Evolutionary conservation across 2,329 filamentous ascomycete genomes (phyloP).

Genomic region (Aspergillus sp.): DNA sequence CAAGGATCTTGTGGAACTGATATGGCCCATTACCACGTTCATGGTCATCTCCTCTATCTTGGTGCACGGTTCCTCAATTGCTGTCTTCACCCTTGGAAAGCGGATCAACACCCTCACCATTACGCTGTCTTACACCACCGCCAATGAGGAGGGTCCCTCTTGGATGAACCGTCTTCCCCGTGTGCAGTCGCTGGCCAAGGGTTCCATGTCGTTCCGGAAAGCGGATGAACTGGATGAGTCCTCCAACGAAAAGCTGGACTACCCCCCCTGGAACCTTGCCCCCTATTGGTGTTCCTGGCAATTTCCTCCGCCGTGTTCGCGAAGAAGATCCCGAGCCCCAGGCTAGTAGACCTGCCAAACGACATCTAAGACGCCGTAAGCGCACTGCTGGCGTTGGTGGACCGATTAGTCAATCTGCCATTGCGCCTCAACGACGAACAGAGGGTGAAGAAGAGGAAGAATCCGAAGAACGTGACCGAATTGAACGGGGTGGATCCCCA

Average conservation of each 20-base stretch:
- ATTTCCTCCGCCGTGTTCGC: conserved; percentile 73
- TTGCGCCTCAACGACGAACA: conserved; percentile 57
- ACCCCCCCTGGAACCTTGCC: conserved; percentile 69
- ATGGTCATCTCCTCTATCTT: conserved; percentile 91
- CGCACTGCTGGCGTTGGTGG: conserved; percentile 78
- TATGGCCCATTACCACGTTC: conserved; percentile 95
- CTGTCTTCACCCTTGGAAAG: conserved; percentile 95
- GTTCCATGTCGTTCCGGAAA: conserved; percentile 67
- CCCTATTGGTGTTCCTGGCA: conserved; percentile 65
- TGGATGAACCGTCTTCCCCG: conserved; percentile 94
- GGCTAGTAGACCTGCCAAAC: conserved; percentile 50
- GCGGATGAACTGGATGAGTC: conserved; percentile 63
- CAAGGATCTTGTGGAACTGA: conserved; percentile 71
- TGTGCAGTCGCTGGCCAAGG: conserved; percentile 77
- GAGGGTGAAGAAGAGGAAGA: conserved; percentile 16
- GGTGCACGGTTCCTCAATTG: conserved; percentile 95
- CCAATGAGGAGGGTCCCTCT: conserved; percentile 77
- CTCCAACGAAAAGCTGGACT: conserved; percentile 45
- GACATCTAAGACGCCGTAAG: conserved; percentile 58
- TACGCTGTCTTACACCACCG: conserved; percentile 93
- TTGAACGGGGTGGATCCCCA: conserved; percentile 36
- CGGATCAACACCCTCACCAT: conserved; percentile 94
- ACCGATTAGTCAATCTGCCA: conserved; percentile 84
- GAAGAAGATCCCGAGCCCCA: conserved; percentile 63
- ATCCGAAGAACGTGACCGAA: conserved; percentile 21